Percentiles rank a stretch among this genome's conserved stretches.
Conservation (phyloP, 805 yeast species). For the Tetrapisispora pingtungensis region DNA sequence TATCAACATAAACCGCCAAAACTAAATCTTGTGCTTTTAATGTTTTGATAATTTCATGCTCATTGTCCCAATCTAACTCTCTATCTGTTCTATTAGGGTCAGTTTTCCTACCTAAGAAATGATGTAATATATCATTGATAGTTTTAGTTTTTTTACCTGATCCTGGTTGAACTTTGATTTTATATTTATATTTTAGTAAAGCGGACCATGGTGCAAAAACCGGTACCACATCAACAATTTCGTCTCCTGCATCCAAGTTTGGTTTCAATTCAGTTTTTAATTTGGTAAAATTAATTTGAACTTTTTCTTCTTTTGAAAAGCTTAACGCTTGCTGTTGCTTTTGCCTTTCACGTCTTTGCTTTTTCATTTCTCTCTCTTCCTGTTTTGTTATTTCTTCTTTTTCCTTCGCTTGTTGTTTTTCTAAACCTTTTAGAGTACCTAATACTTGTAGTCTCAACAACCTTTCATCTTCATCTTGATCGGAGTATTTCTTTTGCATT, state of each 20-base stretch:
- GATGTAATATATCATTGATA: constrained; percentile 53
- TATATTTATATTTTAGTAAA: constrained; percentile 61
- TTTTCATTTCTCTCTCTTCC: constrained; percentile 28
- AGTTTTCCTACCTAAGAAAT: constrained; percentile 43
- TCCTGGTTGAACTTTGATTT: constrained; percentile 72
- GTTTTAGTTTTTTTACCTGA: constrained; percentile 82
- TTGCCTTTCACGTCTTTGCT: constrained; percentile 30
- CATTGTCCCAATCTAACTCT: constrained; percentile 61
- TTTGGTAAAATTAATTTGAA: constrained; percentile 35
- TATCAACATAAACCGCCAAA: constrained; percentile 59
- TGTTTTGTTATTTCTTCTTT: constrained; percentile 29
- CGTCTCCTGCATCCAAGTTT: constrained; percentile 34
- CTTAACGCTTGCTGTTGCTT: constrained; percentile 30
- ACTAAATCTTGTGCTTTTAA: constrained; percentile 59
- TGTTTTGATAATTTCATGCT: constrained; percentile 44
- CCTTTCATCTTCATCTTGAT: constrained; percentile 88
- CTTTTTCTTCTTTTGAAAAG: constrained; percentile 31
- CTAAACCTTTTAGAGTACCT: constrained; percentile 65
- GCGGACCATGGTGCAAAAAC: constrained; percentile 92
- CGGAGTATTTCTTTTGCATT: constrained; percentile 72
- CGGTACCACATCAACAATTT: constrained; percentile 57
- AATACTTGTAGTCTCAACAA: constrained; percentile 62
- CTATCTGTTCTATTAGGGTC: constrained; percentile 36
- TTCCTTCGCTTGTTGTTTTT: constrained; percentile 30
- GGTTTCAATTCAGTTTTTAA: constrained; percentile 32